Conservation (phyloP, 1,284 basidiomycete species). For the Tilletia walkeri region DNA sequence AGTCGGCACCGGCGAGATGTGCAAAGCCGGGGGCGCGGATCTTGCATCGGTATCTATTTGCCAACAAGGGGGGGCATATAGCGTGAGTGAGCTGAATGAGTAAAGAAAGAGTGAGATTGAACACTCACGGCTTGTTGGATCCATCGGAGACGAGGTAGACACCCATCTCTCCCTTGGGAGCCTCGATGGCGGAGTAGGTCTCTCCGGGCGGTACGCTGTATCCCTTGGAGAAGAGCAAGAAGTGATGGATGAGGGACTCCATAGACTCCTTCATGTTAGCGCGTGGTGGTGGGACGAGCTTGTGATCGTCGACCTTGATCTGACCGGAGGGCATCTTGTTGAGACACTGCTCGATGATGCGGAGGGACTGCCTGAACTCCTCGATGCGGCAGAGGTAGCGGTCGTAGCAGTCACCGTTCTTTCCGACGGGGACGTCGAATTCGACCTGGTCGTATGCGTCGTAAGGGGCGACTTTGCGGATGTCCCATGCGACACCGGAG, state of each 20-base stretch:
- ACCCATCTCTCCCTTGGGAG: conserved; percentile 94
- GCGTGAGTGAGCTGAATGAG: background rate
- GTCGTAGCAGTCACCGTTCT: conserved; percentile 96
- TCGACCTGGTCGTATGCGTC: conserved; percentile 98
- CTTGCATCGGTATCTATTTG: conserved; percentile 20
- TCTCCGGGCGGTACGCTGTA: conserved; percentile 94
- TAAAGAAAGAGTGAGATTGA: background rate
- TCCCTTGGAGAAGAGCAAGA: conserved; percentile 92
- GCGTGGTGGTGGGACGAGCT: conserved; percentile 92
- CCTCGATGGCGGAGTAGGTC: conserved; percentile 96
- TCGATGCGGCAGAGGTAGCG: conserved; percentile 92
- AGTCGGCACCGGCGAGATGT: conserved; percentile 53
- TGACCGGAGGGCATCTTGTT: conserved; percentile 96
- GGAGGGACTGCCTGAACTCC: conserved; percentile 91
- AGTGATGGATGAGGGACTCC: conserved; percentile 94
- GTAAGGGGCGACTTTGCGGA: conserved; percentile 84
- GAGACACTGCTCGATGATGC: conserved; percentile 78
- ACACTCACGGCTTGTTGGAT: conserved; percentile 46
- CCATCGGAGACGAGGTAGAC: conserved; percentile 55
- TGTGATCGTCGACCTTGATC: conserved; percentile 95
- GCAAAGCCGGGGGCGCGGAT: conserved; percentile 53
- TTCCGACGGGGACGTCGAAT: conserved; percentile 92
- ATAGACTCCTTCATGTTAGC: conserved; percentile 99
- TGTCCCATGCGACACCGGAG: conserved; percentile 90
- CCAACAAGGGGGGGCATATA: background rate